Base-by-base conservation (phyloP, 192 early-diverging fungal genomes). In the Phycomyces nitens region DNA sequence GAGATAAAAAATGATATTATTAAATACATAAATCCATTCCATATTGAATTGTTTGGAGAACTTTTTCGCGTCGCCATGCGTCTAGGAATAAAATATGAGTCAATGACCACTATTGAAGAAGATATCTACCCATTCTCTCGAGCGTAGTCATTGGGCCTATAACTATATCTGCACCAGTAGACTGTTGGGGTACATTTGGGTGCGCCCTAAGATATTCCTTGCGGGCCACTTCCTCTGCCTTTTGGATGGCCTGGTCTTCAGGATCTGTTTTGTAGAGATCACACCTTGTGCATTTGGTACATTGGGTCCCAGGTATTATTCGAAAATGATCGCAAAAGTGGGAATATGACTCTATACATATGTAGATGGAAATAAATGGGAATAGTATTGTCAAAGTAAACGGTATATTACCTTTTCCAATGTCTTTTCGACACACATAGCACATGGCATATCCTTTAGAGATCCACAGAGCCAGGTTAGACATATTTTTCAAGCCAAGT, bases 281-380 rank as follows among this genome's bases (percentile, higher is more conserved):
- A 60, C 84, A 86, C 42, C 74, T 76, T 14, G 65, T 64, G 50
- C 84, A 86, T 56, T 83, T 64, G 2, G 40, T 58, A 41, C 84
- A 86, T 54, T 64, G 59, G n/a, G 57, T 59, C 23, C 81, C 82
- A 1, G 82, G 77, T 53, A 75, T 58, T 3, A 71, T 53, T 29
- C 84, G 77, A 59, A 85, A 85, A 67, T 86, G 85, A 60, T 83
- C 70, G 68, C 85, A 86, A 56, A 85, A 86, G 61, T 86, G 85
- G 10, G 61, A 26, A 66, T 86, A 86, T 1, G 75, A 77, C 52
- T 81, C 83, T 68, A 53, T 20, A 23, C 9, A 12, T 60, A 23
- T 18, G n/a, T n/a, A n/a, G n/a, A n/a, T n/a, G n/a, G 22, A 2
- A 29, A 49, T 40, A 0, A 49, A n/a, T 20, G 18, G 21, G 8